These are phyloP conservation scores for Tetrapisispora fleetii DNA, from an alignment of 805 yeast species.

Conservation along the genomic window DNA sequence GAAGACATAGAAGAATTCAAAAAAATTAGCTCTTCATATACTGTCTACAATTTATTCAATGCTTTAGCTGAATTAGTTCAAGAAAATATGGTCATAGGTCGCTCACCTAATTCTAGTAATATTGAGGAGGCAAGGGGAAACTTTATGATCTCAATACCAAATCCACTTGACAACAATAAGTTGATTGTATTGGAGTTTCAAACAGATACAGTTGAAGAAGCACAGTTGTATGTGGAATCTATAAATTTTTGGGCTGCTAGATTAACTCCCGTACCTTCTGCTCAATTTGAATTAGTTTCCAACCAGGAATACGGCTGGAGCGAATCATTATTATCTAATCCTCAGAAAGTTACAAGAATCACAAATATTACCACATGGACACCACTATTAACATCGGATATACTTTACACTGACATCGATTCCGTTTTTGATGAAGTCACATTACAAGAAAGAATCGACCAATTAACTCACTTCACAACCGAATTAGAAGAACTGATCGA, in stretches of 20 bases:
- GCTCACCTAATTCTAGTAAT: background rate
- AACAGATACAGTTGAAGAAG: slow-evolving; percentile 57
- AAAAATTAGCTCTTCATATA: slow-evolving; percentile 8
- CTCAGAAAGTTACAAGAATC: background rate
- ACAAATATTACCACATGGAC: slow-evolving; percentile 12
- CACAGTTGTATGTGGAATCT: slow-evolving; percentile 59
- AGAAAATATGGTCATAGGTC: slow-evolving; percentile 20
- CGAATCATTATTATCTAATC: slow-evolving; percentile 8
- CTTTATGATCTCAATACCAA: slow-evolving; percentile 20
- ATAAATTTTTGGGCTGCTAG: slow-evolving; percentile 90
- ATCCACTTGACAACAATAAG: slow-evolving; percentile 14
- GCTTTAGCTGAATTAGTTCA: slow-evolving; percentile 21
- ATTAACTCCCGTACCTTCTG: slow-evolving; percentile 64
- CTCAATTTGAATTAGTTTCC: slow-evolving; percentile 61
- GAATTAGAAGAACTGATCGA: slow-evolving; percentile 33
- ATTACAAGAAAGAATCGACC: slow-evolving; percentile 6
- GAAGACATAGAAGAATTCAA: slow-evolving; percentile 3
- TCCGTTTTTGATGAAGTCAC: slow-evolving; percentile 6
- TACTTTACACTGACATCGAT: slow-evolving; percentile 10
- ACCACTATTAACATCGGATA: slow-evolving; percentile 16
- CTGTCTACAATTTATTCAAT: slow-evolving; percentile 21
- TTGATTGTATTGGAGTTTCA: slow-evolving; percentile 43
- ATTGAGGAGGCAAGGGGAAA: slow-evolving; percentile 8
- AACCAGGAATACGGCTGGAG: slow-evolving; percentile 78
- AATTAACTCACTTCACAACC: slow-evolving; percentile 32